Evolutionary conservation across 495 filamentous ascomycete species (phyloP), one percentile per base, ranked within the genome.

Genomic region (Cercophora samala): DNA sequence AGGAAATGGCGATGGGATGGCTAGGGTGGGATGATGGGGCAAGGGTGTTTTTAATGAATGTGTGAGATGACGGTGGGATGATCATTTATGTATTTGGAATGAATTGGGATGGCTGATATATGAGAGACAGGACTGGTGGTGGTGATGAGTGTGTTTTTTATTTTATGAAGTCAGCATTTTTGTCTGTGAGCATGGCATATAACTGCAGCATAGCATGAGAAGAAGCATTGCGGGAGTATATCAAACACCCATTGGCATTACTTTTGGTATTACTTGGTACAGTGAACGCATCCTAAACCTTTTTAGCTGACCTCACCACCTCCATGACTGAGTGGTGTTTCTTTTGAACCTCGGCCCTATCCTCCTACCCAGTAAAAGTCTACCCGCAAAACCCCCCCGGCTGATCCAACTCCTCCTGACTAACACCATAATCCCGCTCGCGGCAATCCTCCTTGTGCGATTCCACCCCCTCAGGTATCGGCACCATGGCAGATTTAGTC

Each of bases 401-500:
- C 62, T 83, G 77, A 63, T 83, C 81, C 11, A 81, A 73, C 15
- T 58, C 62, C 63, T 80, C 79, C 65, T 78, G 78, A 22, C 70
- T 64, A 11, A 62, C 42, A 37, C 78, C 71, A 55, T 81, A 80
- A 8, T 78, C 78, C 3, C 78, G 77, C 15, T 67, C 73, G 1
- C 68, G 67, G 9, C 80, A 80, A 58, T 82, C 79, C 54, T 82
- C 81, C 22, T 79, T 78, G 65, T 79, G 74, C 21, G 77, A 68
- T 74, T 85, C 81, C 13, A 77, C 80, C 3, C 85, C 83, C 67
- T 87, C 85, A 0, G 87, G 87, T 63, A 90, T 89, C 19, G 86
- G 83, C 2, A 89, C 77, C 80, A 89, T 85, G 62, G 87, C 87
- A 37, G 81, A 78, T 68, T 85, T 82, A 13, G 83, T 85, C 86